Percentiles rank a stretch among this genome's conserved stretches.
Evolutionary conservation across 2,329 filamentous ascomycete genomes (phyloP).

Genomic region (Fusarium cyanostomum): DNA sequence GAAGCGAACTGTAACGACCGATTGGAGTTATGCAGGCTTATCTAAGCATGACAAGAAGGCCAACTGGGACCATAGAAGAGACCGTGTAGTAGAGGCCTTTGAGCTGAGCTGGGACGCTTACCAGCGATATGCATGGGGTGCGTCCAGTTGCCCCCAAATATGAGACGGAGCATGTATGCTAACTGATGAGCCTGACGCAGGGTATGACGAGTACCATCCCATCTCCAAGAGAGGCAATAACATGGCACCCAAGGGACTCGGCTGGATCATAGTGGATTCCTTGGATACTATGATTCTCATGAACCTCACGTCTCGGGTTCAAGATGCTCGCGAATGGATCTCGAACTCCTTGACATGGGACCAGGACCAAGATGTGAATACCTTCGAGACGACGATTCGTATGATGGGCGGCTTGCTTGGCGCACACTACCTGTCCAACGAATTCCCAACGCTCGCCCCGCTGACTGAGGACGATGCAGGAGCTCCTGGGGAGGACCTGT

Average conservation of each 20-base stretch:
- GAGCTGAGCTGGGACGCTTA: constrained; percentile 93
- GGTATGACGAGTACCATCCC: constrained; percentile 88
- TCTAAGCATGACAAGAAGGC: constrained; percentile 58
- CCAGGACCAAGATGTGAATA: constrained; percentile 94
- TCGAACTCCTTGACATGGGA: constrained; percentile 83
- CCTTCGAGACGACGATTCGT: constrained; percentile 96
- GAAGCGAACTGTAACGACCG: constrained; percentile 51
- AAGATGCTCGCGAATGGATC: constrained; percentile 90
- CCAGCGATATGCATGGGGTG: constrained; percentile 93
- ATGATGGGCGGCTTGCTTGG: constrained; percentile 95
- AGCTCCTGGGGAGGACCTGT: constrained; percentile 84
- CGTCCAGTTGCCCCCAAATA: constrained; percentile 45
- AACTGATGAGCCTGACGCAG: constrained; percentile 51
- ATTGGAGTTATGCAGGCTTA: constrained; percentile 67
- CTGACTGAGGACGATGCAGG: constrained; percentile 76
- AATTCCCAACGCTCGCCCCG: constrained; percentile 81
- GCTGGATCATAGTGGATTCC: constrained; percentile 98
- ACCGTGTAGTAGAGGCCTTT: constrained; percentile 89
- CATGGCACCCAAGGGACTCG: constrained; percentile 89
- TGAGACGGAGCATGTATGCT: constrained; percentile 33
- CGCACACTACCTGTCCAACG: constrained; percentile 92
- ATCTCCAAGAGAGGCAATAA: constrained; percentile 79
- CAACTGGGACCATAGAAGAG: constrained; percentile 81
- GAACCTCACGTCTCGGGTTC: constrained; percentile 89
- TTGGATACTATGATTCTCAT: constrained; percentile 98